These are phyloP conservation scores for Aureobasidium pullulans DNA, from an alignment of 2,329 filamentous ascomycete genomes.

Conservation along the genomic window DNA sequence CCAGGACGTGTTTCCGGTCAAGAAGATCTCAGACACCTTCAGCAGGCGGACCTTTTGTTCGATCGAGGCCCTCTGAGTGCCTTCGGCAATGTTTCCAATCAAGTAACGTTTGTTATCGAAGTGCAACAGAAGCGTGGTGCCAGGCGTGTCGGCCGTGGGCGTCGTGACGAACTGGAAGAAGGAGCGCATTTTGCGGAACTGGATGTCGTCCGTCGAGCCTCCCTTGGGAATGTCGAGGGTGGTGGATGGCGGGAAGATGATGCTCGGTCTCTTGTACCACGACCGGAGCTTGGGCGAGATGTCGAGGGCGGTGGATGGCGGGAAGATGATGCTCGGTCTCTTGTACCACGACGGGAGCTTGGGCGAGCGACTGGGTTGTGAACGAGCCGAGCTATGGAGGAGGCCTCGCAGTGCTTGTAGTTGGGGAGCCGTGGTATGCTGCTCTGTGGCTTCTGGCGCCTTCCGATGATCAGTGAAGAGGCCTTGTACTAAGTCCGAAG, in stretches of 20 bases:
- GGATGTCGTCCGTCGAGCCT: no score
- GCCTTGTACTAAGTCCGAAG: neutral
- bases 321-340: slow-evolving; percentile 3
- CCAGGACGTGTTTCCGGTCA: slow-evolving; percentile 75
- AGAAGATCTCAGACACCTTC: slow-evolving; percentile 69
- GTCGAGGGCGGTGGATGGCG: neutral
- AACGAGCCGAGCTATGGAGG: neutral
- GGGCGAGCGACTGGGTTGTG: neutral
- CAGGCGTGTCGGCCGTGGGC: slow-evolving; percentile 81
- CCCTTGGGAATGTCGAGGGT: neutral
- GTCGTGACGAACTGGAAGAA: slow-evolving; percentile 69
- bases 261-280: neutral
- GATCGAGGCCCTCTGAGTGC: slow-evolving; percentile 68
- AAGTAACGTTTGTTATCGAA: slow-evolving; percentile 78
- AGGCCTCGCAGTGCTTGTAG: neutral
- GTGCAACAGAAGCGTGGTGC: slow-evolving; percentile 68
- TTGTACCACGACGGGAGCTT: neutral
- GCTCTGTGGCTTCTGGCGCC: neutral
- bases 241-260: slow-evolving; percentile 6
- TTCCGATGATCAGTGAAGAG: neutral
- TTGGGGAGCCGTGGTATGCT: neutral
- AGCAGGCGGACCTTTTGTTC: slow-evolving; percentile 59
- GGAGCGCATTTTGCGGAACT: slow-evolving; percentile 55
- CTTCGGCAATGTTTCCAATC: slow-evolving; percentile 76
- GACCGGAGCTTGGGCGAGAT: slow-evolving; percentile 1